Base-by-base conservation (phyloP, 225 moss, liverwort and hornwort genomes). In the Neckera pumila region DNA sequence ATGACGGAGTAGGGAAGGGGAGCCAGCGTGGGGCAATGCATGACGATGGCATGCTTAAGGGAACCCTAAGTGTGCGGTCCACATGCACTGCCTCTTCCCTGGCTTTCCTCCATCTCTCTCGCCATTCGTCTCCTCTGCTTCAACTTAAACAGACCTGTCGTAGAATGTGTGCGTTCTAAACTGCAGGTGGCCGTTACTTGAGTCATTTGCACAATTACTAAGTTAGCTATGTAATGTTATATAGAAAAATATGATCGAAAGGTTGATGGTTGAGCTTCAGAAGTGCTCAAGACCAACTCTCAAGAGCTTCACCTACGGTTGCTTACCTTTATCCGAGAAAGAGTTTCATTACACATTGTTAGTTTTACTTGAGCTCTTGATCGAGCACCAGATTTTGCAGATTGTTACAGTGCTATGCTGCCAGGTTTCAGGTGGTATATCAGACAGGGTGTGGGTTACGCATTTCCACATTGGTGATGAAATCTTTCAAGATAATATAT, bases 21-120 rank as follows among this genome's bases (percentile, higher is more conserved):
- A 95, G 95, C 94, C 93, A 93, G 95, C 85, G 93, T 64, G 94
- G 63, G 96, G 96, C 90, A 94, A 70, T 76, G 96, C 96, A 96
- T 96, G 95, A 93, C 89, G 76, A 89, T 89, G 91, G 85, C 93
- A 92, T 89, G 90, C 88, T 93, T 91, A 94, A 84, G 75, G 84
- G 6, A 85, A 36, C 63, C 67, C 93, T 92, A 88, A 80, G 91
- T 84, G 86, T 95, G 94, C 87, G 89, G 90, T 89, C 91, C 92
- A 92, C 95, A 96, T 96, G 96, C 96, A 95, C 95, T 96, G 95
- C 95, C 96, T 96, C 96, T 96, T 96, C 95, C 96, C 96, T 96
- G 96, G 95, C 96, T 96, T 77, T 71, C 64, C 75, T 83, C 69
- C 62, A 22, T 84, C 77, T 42, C 62, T 72, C 71, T 85, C 69